Conservation (phyloP, 495 filamentous ascomycete genomes). For the Penicillium mononematosum region DNA sequence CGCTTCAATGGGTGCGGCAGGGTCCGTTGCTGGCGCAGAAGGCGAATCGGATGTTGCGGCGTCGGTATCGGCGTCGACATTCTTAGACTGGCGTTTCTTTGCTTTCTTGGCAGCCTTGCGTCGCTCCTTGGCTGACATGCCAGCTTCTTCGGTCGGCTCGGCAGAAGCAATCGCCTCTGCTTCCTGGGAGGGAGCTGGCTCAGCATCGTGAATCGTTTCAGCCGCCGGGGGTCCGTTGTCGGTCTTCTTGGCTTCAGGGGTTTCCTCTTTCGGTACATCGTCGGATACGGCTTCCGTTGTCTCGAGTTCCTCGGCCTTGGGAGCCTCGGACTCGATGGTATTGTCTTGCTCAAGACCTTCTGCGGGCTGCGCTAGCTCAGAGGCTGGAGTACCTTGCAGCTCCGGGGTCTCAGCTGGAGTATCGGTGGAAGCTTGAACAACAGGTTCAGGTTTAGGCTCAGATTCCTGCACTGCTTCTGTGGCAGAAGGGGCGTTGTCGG, state of each 20-base stretch:
- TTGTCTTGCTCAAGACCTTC: not conserved
- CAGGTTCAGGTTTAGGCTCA: not conserved
- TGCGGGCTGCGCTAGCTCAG: not conserved
- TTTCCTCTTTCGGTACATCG: slow-evolving; percentile 12
- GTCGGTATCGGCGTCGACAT: slow-evolving; percentile 23
- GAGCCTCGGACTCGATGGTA: slow-evolving; percentile 3
- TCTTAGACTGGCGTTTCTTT: slow-evolving; percentile 44
- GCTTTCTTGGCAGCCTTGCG: slow-evolving; percentile 50
- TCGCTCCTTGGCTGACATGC: slow-evolving; percentile 40
- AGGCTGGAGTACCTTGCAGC: not conserved
- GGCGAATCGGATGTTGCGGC: slow-evolving; percentile 5
- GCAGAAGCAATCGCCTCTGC: slow-evolving; percentile 15
- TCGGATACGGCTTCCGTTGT: slow-evolving; percentile 5
- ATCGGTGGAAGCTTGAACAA: not conserved
- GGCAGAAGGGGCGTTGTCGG: slow-evolving; percentile 17
- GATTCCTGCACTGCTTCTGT: slow-evolving; percentile 9
- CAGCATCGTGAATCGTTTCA: slow-evolving; percentile 15
- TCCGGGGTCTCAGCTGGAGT: slow-evolving; percentile 2
- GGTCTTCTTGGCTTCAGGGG: slow-evolving; percentile 1
- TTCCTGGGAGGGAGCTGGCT: slow-evolving; percentile 11
- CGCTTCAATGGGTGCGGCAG: slow-evolving; percentile 16
- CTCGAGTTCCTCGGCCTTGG: slow-evolving; percentile 9
- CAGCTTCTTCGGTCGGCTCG: slow-evolving; percentile 27
- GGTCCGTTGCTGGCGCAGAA: slow-evolving; percentile 4
- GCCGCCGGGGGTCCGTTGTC: slow-evolving; percentile 8